Percentiles rank a stretch among this genome's conserved stretches.
These are phyloP conservation scores for Kalanchoe fedtschenkoi DNA, from an alignment of 164 flowering plant species.

Conservation along the genomic window DNA sequence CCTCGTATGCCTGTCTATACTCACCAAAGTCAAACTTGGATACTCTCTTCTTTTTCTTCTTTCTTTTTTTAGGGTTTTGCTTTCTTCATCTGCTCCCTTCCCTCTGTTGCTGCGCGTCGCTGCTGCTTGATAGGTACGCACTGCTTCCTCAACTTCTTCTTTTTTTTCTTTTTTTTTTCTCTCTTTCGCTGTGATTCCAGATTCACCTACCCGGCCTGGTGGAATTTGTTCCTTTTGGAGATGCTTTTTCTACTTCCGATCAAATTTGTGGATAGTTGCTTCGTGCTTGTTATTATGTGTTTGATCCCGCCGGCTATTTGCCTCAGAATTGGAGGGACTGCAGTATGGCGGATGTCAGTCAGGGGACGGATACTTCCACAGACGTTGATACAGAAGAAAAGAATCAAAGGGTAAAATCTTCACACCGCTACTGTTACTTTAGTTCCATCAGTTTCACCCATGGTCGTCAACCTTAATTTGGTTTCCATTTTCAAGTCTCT, in stretches of 20 bases:
- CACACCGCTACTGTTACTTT: neutral
- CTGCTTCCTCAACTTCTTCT: neutral
- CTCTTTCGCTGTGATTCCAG: neutral
- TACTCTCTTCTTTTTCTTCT: neutral
- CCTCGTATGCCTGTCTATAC: neutral
- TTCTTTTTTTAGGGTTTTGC: slow-evolving; percentile 1
- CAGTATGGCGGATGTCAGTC: slow-evolving; percentile 42
- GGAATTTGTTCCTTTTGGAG: neutral
- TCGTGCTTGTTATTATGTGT: neutral
- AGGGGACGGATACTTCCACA: slow-evolving; percentile 43
- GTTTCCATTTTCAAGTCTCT: neutral
- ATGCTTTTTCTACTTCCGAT: neutral
- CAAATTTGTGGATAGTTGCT: neutral
- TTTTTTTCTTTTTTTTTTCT: neutral
- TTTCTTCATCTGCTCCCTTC: neutral
- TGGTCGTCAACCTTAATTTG: neutral
- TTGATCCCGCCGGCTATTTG: neutral
- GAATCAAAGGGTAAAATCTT: slow-evolving; percentile 27
- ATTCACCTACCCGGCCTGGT: neutral
- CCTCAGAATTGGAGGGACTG: slow-evolving; percentile 38
- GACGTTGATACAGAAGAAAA: slow-evolving; percentile 42
- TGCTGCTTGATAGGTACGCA: too few relatives aligned
- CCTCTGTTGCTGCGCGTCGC: neutral
- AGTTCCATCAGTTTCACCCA: neutral
- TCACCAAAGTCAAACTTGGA: neutral